Base-by-base conservation (phyloP, 371 early-diverging fungal genomes). In the Coemansia sp. region DNA sequence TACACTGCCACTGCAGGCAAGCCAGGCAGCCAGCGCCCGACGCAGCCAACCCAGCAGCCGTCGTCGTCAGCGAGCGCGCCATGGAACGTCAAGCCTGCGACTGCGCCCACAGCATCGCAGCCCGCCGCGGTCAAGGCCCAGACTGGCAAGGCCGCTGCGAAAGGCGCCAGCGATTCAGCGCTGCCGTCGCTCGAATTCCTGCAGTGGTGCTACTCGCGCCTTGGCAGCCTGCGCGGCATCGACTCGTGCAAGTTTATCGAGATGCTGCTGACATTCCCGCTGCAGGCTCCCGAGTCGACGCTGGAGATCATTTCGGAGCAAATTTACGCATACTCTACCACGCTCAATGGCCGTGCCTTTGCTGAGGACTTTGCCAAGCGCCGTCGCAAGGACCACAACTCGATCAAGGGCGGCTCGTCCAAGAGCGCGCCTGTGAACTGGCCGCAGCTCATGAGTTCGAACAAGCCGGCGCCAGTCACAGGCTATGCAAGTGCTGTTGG, bases 261-360 rank as follows among this genome's bases (percentile, higher is more conserved):
- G 65, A 86, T 92, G 84, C 72, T 92, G 39, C 69, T 91, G 43
- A 84, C 88, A 2, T 91, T 92, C 81, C 91, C 92, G 4, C 66
- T 88, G 53, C 85, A 90, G 65, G 83, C 83, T 3, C 84, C 87
- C 45, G 81, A 88, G 5, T 77, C 81, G 34, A 83, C 84, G 2
- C 68, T 85, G 6, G 92, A 91, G 61, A 91, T 92, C 47, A 90
- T 92, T 48, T 84, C 89, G 45, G 92, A 92, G 64, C 86, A 87
- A 55, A 81, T 91, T 52, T 90, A 91, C 72, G 88, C 89, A 40
- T 83, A 87, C 65, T 89, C 90, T 0, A 72, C 83, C 40, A 80
- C 83, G n/a, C 81, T 90, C 63, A 88, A 91, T 63, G 88, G 90
- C 35, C 86, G 87, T 36, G 85, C 87, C 20, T 92, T 92, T 77